These are phyloP conservation scores for Tephrocybe sp. DNA, from an alignment of 768 basidiomycete genomes.

Conservation along the genomic window DNA sequence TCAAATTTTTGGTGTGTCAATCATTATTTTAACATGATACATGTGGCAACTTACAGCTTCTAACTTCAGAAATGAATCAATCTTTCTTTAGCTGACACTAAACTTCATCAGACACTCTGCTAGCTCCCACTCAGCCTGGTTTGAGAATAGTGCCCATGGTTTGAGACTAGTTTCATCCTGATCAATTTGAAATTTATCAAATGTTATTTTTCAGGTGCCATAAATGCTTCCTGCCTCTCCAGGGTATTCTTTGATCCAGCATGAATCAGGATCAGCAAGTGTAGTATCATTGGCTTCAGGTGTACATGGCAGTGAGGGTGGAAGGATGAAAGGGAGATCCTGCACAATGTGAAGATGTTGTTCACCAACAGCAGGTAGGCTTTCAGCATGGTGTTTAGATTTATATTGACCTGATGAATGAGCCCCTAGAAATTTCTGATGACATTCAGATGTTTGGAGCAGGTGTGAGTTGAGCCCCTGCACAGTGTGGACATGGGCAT, in stretches of 20 bases:
- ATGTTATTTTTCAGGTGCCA: background rate
- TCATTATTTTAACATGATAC: background rate
- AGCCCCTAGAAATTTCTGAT: background rate
- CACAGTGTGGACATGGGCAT: background rate
- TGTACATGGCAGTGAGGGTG: background rate
- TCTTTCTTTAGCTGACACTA: conserved; percentile 3
- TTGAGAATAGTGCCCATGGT: conserved; percentile 2
- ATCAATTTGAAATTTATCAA: background rate
- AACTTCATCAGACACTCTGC: conserved; percentile 7
- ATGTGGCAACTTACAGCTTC: too few relatives aligned
- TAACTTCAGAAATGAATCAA: background rate
- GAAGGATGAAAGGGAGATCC: too few relatives aligned
- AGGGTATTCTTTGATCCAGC: conserved; percentile 6
- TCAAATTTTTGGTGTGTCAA: background rate
- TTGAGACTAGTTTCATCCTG: background rate
- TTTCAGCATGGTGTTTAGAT: too few relatives aligned
- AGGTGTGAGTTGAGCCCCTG: background rate
- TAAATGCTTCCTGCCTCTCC: too few relatives aligned
- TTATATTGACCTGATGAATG: too few relatives aligned
- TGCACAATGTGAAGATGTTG: too few relatives aligned
- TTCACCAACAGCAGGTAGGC: too few relatives aligned
- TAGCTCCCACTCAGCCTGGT: conserved; percentile 3
- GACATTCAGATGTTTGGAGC: background rate
- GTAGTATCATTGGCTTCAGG: background rate
- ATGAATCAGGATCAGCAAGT: background rate